phyloP scores from a whole-genome alignment of 495 filamentous ascomycete species.

The Aspergillus cristatus region DNA sequence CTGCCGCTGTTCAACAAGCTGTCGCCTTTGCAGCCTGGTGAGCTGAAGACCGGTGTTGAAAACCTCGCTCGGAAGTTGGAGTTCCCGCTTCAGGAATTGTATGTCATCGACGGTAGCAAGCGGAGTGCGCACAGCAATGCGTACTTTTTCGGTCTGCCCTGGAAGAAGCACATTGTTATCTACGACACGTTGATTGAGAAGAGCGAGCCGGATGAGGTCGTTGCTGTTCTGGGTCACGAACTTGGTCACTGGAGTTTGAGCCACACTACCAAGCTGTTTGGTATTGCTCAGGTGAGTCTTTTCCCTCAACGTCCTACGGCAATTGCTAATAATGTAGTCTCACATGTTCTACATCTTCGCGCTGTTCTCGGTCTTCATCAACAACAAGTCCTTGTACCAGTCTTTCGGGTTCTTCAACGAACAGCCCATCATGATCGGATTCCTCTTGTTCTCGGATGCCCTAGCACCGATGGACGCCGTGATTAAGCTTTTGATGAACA shows the following conservation, averaged over 20 bases:
- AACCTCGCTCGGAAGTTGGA: slow-evolving; percentile 72
- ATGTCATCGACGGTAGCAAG: slow-evolving; percentile 97
- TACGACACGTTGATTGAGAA: slow-evolving; percentile 97
- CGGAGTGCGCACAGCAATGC: slow-evolving; percentile 95
- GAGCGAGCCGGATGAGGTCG: slow-evolving; percentile 81
- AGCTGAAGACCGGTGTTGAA: slow-evolving; percentile 82
- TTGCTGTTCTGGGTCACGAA: slow-evolving; percentile 90
- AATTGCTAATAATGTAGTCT: slow-evolving; percentile 30
- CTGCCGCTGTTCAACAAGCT: slow-evolving; percentile 97
- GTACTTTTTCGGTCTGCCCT: slow-evolving; percentile 95
- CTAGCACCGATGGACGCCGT: slow-evolving; percentile 84
- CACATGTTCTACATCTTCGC: slow-evolving; percentile 96
- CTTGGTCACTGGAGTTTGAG: slow-evolving; percentile 94
- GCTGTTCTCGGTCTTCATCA: slow-evolving; percentile 93
- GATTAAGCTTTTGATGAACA: slow-evolving; percentile 91
- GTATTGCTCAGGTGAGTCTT: slow-evolving; percentile 69
- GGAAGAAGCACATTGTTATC: slow-evolving; percentile 99
- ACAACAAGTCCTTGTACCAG: slow-evolving; percentile 82
- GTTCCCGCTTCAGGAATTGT: slow-evolving; percentile 83
- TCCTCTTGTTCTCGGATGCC: slow-evolving; percentile 92
- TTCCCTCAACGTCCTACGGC: not conserved
- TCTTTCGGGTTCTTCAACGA: slow-evolving; percentile 83
- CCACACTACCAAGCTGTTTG: slow-evolving; percentile 88
- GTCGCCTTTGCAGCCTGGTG: slow-evolving; percentile 77
- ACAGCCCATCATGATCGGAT: slow-evolving; percentile 90